Conservation (phyloP, 1,284 basidiomycete species). For the Phellopilus nigrolimitatus region DNA sequence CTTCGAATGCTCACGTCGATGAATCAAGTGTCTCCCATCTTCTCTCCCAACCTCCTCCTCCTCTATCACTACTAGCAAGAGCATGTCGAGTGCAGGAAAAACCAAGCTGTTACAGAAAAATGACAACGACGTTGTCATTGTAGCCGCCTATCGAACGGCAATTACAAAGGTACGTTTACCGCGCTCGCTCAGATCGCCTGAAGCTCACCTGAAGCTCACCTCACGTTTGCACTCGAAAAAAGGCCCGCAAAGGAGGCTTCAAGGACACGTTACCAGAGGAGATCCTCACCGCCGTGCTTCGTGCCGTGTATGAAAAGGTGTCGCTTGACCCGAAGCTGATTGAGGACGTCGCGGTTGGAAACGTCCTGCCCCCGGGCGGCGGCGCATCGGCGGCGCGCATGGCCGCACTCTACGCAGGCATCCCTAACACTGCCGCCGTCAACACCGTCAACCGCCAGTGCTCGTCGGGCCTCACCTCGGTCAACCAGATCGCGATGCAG, state of each 20-base stretch:
- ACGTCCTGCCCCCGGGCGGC: slow-evolving; percentile 89
- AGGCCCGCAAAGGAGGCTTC: slow-evolving; percentile 90
- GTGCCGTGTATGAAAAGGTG: slow-evolving; percentile 62
- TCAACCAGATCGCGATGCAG: slow-evolving; percentile 89
- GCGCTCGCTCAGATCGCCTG: background rate
- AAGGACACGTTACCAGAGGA: slow-evolving; percentile 92
- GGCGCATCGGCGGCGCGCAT: slow-evolving; percentile 90
- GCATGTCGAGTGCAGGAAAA: slow-evolving; percentile 36
- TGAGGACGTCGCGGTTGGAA: slow-evolving; percentile 89
- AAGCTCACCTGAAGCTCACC: background rate
- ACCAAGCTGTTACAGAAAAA: slow-evolving; percentile 50
- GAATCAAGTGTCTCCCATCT: too few species aligned
- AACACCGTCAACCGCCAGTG: slow-evolving; percentile 95
- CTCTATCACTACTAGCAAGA: slow-evolving; percentile 20
- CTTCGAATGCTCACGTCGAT: too few species aligned
- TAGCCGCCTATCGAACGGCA: slow-evolving; percentile 83
- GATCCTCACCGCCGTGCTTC: slow-evolving; percentile 79
- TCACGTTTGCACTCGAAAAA: slow-evolving; percentile 10
- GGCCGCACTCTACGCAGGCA: slow-evolving; percentile 90
- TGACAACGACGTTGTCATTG: slow-evolving; percentile 87
- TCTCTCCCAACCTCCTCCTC: background rate
- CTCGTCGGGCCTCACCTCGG: slow-evolving; percentile 86
- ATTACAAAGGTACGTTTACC: slow-evolving; percentile 69
- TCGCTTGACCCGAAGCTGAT: slow-evolving; percentile 78
- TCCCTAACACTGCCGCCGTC: slow-evolving; percentile 77